A percentile compares a stretch with the other conserved stretches of the same genome.
phyloP scores from a whole-genome alignment of 2,329 filamentous ascomycete genomes.

The Sclerotinia nivalis region DNA sequence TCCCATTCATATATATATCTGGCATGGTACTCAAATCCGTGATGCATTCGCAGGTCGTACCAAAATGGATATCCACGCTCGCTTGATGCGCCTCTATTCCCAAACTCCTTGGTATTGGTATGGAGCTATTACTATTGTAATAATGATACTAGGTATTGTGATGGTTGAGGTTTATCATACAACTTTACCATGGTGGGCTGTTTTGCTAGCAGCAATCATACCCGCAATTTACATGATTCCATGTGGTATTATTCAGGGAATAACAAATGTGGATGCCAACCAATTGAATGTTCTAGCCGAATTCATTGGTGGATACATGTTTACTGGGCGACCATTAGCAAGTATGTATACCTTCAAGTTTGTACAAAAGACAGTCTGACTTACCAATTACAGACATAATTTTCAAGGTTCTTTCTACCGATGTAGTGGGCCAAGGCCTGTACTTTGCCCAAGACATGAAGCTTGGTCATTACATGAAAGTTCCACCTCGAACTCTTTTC shows the following conservation, averaged over 20 bases:
- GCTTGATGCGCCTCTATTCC: slow-evolving; percentile 57
- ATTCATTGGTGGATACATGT: slow-evolving; percentile 48
- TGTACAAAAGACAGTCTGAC: slow-evolving; percentile 35
- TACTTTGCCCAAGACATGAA: slow-evolving; percentile 51
- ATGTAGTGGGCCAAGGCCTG: slow-evolving; percentile 48
- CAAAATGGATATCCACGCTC: slow-evolving; percentile 53
- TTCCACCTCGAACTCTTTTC: slow-evolving; percentile 30
- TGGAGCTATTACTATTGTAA: slow-evolving; percentile 39
- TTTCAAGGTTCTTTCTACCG: slow-evolving; percentile 62
- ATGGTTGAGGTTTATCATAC: slow-evolving; percentile 42
- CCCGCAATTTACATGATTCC: slow-evolving; percentile 46
- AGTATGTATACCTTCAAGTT: slow-evolving; percentile 60
- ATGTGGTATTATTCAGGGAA: slow-evolving; percentile 45
- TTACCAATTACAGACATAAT: slow-evolving; percentile 72
- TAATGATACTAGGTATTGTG: slow-evolving; percentile 39
- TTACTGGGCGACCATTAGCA: slow-evolving; percentile 54
- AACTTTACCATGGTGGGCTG: slow-evolving; percentile 56
- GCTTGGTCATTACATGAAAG: slow-evolving; percentile 50
- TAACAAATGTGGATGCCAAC: slow-evolving; percentile 53
- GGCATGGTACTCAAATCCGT: slow-evolving; percentile 67
- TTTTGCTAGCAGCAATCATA: slow-evolving; percentile 48
- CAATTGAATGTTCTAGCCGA: slow-evolving; percentile 48
- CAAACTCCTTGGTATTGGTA: slow-evolving; percentile 60
- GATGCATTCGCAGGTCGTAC: slow-evolving; percentile 35
- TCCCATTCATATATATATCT: slow-evolving; percentile 66